These are phyloP conservation scores for Crithidia brevicula DNA, from an alignment of 208 protist species.

Conservation along the genomic window DNA sequence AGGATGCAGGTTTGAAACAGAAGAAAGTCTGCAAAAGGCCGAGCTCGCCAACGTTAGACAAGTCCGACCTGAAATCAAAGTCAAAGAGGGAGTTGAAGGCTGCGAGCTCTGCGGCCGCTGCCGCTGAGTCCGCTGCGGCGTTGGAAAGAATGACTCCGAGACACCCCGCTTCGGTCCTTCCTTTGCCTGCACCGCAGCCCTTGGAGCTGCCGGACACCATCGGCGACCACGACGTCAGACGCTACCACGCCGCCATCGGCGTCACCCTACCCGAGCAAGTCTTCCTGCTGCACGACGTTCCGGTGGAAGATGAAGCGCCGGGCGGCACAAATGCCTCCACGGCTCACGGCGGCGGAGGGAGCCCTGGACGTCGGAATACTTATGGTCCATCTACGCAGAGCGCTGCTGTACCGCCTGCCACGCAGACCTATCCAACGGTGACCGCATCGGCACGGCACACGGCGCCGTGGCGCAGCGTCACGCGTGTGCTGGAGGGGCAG, in stretches of 20 bases:
- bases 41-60: not conserved
- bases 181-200: not conserved
- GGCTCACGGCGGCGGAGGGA: not conserved
- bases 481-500: conserved; percentile 31
- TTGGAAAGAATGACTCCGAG: too few species aligned
- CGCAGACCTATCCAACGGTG: too few species aligned
- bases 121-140: not conserved
- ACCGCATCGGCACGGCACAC: too few species aligned
- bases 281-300: conserved; percentile 25
- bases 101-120: not conserved
- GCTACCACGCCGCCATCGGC: conserved; percentile 30
- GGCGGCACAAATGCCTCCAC: not conserved
- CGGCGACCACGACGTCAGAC: conserved; percentile 22
- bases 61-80: not conserved
- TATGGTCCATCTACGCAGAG: too few species aligned
- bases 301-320: not conserved
- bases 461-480: not conserved
- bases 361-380: not conserved
- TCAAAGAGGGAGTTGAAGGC: conserved; percentile 3
- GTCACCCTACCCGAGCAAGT: conserved; percentile 41
- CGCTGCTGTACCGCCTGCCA: too few species aligned
- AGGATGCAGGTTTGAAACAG: too few species aligned
- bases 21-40: not conserved
- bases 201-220: conserved; percentile 18
- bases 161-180: not conserved